Evolutionary conservation across 352 stramenopile genomes (phyloP), one percentile per base, ranked within the genome.

Genomic region (Pythium sukuiense): DNA sequence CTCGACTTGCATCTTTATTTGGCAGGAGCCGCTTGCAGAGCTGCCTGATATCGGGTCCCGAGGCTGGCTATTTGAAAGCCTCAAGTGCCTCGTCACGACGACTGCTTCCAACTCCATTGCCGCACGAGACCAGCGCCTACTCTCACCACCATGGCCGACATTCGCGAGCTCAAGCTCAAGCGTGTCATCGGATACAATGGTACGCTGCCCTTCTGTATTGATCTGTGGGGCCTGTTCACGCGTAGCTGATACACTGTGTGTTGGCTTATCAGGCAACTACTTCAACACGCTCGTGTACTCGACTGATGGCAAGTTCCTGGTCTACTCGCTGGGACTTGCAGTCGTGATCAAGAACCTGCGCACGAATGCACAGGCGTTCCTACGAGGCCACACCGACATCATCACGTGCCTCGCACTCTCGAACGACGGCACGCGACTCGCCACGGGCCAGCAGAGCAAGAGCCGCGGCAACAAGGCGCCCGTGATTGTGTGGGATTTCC

Each of bases 401-500:
- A 95, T 99, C 67, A 97, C 90, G 27, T 98, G 92, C 50, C 65
- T 99, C 27, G 85, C 90, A 4, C 72, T 98, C 46, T 98, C 92
- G 6, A 94, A 95, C 59, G 91, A 98, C 65, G 95, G 94, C 30
- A 78, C 70, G 1, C 87, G 80, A 35, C 80, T 98, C 43, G 95
- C 93, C 39, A 92, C 85, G 0, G 94, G 96, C 35, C 96, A 99
- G 73, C 80, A 93, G 68, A 94, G 83, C 67, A 92, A 97, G 58
- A 95, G 88, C 65, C 89, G 93, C n/a, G 93, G 97, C 43, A 98
- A 98, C 75, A 93, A 93, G 63, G 93, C 95, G 46, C 89, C 97
- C 24, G 79, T 98, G n/a, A 85, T 98, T 46, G 76, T 99, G 27
- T 99, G 96, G 97, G 90, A 99, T 71, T 77, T 99, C 0, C 76